phyloP scores from a whole-genome alignment of 2,329 filamentous ascomycete species.

The Sporothrix dimorphospora region DNA sequence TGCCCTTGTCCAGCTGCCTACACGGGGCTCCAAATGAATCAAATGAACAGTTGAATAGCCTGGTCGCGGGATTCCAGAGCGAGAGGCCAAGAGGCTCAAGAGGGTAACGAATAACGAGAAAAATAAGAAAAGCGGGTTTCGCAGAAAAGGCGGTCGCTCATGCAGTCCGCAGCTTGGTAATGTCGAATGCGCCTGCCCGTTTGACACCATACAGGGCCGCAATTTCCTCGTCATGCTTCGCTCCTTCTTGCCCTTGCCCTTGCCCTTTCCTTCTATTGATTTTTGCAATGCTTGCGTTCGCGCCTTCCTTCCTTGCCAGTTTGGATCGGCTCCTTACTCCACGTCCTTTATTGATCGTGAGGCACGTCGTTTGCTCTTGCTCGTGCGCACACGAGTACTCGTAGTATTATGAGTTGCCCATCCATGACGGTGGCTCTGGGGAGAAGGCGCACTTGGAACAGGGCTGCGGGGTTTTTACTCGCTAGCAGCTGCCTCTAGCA shows the following conservation, averaged over 20 bases:
- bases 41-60: background rate
- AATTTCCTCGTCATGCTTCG: conserved; percentile 1
- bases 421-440: background rate
- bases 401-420: background rate
- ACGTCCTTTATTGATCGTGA: too few relatives aligned
- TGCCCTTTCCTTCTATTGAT: background rate
- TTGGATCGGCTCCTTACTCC: background rate
- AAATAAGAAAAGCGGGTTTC: background rate
- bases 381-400: background rate
- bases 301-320: background rate
- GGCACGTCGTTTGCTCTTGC: background rate
- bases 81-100: background rate
- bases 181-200: conserved; percentile 16
- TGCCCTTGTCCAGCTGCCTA: background rate
- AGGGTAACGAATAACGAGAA: background rate
- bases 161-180: background rate
- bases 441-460: background rate
- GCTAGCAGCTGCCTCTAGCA: conserved; percentile 7
- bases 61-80: background rate
- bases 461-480: conserved; percentile 22
- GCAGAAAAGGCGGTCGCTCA: conserved; percentile 6
- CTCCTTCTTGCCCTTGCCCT: background rate
- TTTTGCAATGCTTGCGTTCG: background rate
- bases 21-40: background rate
- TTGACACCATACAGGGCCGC: conserved; percentile 5